Conservation (phyloP, 2,329 filamentous ascomycete genomes). For the Magnaporthiopsis rhizophila region DNA sequence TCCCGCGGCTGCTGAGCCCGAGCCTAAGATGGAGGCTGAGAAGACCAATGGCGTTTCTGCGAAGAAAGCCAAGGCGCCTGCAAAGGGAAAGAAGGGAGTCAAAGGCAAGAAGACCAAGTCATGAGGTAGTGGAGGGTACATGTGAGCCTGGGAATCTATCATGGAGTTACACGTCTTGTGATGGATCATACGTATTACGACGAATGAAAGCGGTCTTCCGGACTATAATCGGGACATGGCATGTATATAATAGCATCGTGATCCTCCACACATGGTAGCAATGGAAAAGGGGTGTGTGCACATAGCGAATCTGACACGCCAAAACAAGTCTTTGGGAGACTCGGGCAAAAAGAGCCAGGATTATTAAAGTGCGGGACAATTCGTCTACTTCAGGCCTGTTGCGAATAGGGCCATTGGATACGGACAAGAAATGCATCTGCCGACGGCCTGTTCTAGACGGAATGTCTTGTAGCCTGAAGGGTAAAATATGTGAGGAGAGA, state of each 20-base stretch:
- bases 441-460: slow-evolving; percentile 6
- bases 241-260: neutral
- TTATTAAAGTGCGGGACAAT: slow-evolving; percentile 46
- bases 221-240: neutral
- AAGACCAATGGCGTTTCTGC: slow-evolving; percentile 15
- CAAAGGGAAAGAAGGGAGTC: slow-evolving; percentile 9
- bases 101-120: slow-evolving; percentile 23
- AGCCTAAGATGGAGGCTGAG: slow-evolving; percentile 20
- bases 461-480: slow-evolving; percentile 27
- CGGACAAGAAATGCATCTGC: neutral
- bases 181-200: neutral
- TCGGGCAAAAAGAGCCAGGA: slow-evolving; percentile 38
- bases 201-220: neutral
- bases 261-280: too few relatives aligned
- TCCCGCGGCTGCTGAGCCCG: slow-evolving; percentile 28
- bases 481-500: slow-evolving; percentile 40
- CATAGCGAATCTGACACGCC: slow-evolving; percentile 55
- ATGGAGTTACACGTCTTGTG: neutral
- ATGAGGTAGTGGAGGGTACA: slow-evolving; percentile 6
- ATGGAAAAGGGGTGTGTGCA: slow-evolving; percentile 38
- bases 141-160: neutral
- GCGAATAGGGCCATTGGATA: slow-evolving; percentile 33
- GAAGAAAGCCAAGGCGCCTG: slow-evolving; percentile 19
- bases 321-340: slow-evolving; percentile 22
- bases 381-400: slow-evolving; percentile 46